Evolutionary conservation across 2,329 filamentous ascomycete genomes (phyloP).

Genomic region (Talaromyces sp.): DNA sequence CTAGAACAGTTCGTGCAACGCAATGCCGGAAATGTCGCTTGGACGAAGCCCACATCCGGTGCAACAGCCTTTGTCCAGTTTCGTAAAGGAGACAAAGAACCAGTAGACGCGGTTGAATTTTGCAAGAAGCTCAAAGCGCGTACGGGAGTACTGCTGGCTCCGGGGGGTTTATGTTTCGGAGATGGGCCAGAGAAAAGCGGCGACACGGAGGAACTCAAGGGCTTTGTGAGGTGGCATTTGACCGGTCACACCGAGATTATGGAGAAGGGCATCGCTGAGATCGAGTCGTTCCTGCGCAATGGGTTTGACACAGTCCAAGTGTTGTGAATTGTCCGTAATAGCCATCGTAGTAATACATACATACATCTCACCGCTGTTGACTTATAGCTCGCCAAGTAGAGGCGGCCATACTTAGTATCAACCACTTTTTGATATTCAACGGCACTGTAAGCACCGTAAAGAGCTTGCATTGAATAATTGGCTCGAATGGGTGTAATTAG

Average conservation of each 20-base stretch:
- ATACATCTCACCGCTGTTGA: not conserved
- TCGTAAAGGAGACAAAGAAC: not conserved
- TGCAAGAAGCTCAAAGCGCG: not conserved
- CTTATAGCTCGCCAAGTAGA: not conserved
- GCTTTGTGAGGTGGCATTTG: not conserved
- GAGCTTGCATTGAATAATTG: too few species aligned
- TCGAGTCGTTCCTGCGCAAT: not conserved
- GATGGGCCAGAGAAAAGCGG: not conserved
- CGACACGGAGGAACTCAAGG: not conserved
- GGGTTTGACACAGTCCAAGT: not conserved
- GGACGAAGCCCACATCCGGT: not conserved
- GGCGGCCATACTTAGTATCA: not conserved
- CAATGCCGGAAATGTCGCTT: not conserved
- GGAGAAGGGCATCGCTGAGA: not conserved
- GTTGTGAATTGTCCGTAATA: not conserved
- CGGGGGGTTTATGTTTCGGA: not conserved
- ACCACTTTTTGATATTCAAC: not conserved
- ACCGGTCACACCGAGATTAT: not conserved
- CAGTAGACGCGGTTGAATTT: not conserved
- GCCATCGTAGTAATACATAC: not conserved
- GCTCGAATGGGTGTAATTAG: too few species aligned
- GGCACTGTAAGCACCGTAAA: too few species aligned
- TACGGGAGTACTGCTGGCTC: not conserved
- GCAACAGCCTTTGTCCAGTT: not conserved
- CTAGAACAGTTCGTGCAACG: not conserved